phyloP scores from a whole-genome alignment of 2,329 filamentous ascomycete species.

The Huntiella abstrusa region DNA sequence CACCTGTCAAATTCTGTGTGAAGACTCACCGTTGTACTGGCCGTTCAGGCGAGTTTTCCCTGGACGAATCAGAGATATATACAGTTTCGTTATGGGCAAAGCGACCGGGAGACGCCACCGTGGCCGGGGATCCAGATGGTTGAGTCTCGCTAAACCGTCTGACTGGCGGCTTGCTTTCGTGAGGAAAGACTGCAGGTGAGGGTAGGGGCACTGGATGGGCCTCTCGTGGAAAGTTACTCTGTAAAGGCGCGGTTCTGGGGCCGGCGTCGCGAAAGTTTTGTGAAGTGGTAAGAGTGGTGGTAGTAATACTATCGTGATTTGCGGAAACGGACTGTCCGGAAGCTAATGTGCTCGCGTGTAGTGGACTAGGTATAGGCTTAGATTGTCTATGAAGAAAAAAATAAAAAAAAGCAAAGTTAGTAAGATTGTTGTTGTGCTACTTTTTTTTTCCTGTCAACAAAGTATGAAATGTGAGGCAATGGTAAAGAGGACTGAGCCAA shows the following conservation, averaged over 20 bases:
- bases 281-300: not conserved
- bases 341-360: constrained; percentile 7
- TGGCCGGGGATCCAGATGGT: no score
- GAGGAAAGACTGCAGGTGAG: not conserved
- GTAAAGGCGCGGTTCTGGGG: constrained; percentile 8
- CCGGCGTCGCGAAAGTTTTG: constrained; percentile 6
- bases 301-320: not conserved
- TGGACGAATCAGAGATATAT: constrained; percentile 8
- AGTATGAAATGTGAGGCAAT: not conserved
- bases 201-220: not conserved
- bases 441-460: not conserved
- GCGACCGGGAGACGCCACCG: not conserved
- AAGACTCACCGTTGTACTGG: not conserved
- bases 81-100: constrained; percentile 7
- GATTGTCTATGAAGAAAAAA: constrained; percentile 1
- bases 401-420: not conserved
- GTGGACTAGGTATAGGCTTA: constrained; percentile 9
- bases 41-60: constrained; percentile 5
- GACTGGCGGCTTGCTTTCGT: no score
- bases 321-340: not conserved
- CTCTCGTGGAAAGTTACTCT: not conserved
- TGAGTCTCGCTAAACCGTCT: no score
- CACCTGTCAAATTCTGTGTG: not conserved
- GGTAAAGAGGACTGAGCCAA: not conserved
- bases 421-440: not conserved